Evolutionary conservation across 208 protist genomes (phyloP).

Genomic region (Strigomonas culicis): DNA sequence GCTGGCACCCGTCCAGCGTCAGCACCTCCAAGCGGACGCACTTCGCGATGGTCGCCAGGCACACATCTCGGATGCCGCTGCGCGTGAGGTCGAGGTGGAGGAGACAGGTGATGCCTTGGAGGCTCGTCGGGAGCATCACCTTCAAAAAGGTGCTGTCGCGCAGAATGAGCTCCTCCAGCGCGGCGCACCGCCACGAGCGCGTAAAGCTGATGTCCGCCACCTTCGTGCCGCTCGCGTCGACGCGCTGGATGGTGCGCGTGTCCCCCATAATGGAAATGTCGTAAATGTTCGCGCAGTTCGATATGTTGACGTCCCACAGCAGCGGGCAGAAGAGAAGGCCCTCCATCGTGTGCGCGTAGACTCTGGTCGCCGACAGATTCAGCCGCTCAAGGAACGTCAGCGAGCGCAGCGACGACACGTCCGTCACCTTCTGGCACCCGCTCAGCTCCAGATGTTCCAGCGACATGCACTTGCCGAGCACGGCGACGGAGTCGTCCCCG

Average conservation of each 20-base stretch:
- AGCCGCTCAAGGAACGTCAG: slow-evolving; percentile 14
- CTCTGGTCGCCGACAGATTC: slow-evolving; percentile 14
- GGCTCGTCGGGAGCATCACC: neutral
- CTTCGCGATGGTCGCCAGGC: slow-evolving; percentile 2
- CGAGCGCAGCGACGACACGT: slow-evolving; percentile 3
- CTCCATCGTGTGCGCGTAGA: slow-evolving; percentile 9
- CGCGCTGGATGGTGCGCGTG: slow-evolving; percentile 10
- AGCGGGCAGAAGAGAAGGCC: slow-evolving; percentile 11
- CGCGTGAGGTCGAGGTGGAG: slow-evolving; percentile 6
- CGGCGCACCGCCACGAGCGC: neutral
- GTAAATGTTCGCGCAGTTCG: slow-evolving; percentile 2
- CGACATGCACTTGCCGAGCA: slow-evolving; percentile 17
- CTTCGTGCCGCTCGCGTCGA: slow-evolving; percentile 5
- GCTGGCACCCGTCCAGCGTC: slow-evolving; percentile 9
- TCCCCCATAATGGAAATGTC: slow-evolving; percentile 9
- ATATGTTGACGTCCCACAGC: slow-evolving; percentile 18
- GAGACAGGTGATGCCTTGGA: slow-evolving; percentile 4
- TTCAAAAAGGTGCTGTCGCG: slow-evolving; percentile 3
- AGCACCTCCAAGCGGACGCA: slow-evolving; percentile 4
- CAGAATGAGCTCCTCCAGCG: slow-evolving; percentile 15
- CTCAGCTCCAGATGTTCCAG: slow-evolving; percentile 27
- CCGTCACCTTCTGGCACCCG: slow-evolving; percentile 25
- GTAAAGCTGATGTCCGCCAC: neutral
- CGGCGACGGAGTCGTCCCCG: slow-evolving; percentile 20
- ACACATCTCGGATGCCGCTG: neutral